Evolutionary conservation across 768 basidiomycete species (phyloP).

Genomic region (Fomitopsis pulvina): DNA sequence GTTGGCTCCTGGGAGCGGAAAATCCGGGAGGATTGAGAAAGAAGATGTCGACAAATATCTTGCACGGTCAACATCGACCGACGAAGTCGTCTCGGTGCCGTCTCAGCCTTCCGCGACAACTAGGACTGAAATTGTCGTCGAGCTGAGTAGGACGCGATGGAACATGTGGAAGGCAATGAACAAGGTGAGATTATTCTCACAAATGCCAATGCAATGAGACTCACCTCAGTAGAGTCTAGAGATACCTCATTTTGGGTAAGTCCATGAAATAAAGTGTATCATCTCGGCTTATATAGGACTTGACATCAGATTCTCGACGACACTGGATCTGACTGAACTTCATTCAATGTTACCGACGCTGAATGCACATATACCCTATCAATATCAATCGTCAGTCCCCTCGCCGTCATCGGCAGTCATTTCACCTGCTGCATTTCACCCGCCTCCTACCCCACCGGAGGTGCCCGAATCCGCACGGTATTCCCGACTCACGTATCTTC

Average conservation of each 20-base stretch:
- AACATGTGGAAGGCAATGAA: conserved; percentile 91
- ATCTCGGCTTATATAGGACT: conserved; percentile 3
- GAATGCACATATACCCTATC: conserved; percentile 62
- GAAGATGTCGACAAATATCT: conserved; percentile 65
- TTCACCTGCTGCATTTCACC: conserved; percentile 34
- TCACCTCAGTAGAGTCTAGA: conserved; percentile 55
- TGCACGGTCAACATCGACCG: conserved; percentile 1
- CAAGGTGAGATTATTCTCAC: conserved; percentile 45
- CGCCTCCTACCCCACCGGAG: conserved; percentile 31
- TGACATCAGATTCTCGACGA: conserved; percentile 56
- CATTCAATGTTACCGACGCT: conserved; percentile 56
- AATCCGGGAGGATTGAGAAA: conserved; percentile 68
- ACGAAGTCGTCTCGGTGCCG: conserved; percentile 1
- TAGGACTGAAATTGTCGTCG: conserved; percentile 53
- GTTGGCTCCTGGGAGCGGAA: conserved; percentile 64
- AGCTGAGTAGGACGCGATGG: conserved; percentile 68
- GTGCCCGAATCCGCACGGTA: conserved; percentile 52
- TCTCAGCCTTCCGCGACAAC: conserved; percentile 15
- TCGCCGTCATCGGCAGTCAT: conserved; percentile 20
- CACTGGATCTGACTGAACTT: conserved; percentile 66
- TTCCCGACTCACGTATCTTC: conserved; percentile 71
- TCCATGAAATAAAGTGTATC: neutral
- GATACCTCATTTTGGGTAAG: conserved; percentile 80
- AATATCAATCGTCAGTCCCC: conserved; percentile 37
- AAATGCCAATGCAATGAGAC: neutral